These are phyloP conservation scores for Sugiyamaella sp. DNA, from an alignment of 1,139 yeast genomes.

Conservation along the genomic window DNA sequence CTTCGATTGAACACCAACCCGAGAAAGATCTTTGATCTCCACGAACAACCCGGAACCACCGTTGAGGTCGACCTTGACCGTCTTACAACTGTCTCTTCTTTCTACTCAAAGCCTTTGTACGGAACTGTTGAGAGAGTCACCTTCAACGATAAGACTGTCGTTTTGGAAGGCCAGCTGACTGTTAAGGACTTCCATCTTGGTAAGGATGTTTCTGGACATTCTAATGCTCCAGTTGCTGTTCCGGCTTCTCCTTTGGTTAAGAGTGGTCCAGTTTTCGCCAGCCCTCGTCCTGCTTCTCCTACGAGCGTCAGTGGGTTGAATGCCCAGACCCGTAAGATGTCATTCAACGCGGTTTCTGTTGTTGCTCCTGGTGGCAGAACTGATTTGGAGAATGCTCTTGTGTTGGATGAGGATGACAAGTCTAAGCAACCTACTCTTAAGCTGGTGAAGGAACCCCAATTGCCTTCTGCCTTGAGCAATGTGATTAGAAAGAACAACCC, in stretches of 20 bases:
- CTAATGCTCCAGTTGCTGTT: slow-evolving; percentile 45
- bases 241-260: slow-evolving; percentile 31
- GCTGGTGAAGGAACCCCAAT: slow-evolving; percentile 51
- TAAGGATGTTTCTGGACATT: slow-evolving; percentile 38
- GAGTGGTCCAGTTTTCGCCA: slow-evolving; percentile 14
- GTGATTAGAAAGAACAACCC: slow-evolving; percentile 79
- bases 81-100: slow-evolving; percentile 48
- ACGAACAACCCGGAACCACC: slow-evolving; percentile 70
- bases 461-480: slow-evolving; percentile 63
- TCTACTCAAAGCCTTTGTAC: slow-evolving; percentile 50
- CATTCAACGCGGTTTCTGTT: slow-evolving; percentile 28
- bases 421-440: slow-evolving; percentile 60
- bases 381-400: slow-evolving; percentile 43
- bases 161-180: slow-evolving; percentile 77
- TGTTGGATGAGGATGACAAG: slow-evolving; percentile 46
- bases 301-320: background rate
- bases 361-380: slow-evolving; percentile 23
- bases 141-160: slow-evolving; percentile 74
- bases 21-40: slow-evolving; percentile 76
- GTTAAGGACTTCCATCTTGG: slow-evolving; percentile 60
- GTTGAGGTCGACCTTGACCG: slow-evolving; percentile 87
- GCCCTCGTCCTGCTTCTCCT: slow-evolving; percentile 21
- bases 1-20: slow-evolving; percentile 82
- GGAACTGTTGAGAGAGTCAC: slow-evolving; percentile 92
- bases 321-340: slow-evolving; percentile 25